Percentiles rank a stretch among this genome's conserved stretches.
These are phyloP conservation scores for Aspergillus mulundensis DNA, from an alignment of 495 filamentous ascomycete species.

Conservation along the genomic window DNA sequence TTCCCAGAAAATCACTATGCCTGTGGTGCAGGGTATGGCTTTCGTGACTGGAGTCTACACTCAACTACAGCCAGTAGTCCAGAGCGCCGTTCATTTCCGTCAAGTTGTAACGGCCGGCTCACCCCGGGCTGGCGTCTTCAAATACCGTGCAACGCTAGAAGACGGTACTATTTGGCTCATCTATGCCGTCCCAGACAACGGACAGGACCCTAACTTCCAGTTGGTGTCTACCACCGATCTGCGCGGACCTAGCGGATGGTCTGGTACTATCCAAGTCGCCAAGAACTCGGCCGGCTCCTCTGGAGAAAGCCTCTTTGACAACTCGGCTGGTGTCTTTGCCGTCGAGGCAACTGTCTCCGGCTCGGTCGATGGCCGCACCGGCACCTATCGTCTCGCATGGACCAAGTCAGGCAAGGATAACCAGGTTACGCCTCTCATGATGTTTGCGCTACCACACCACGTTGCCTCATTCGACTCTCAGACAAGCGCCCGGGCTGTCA, in stretches of 20 bases:
- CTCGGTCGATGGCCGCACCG: slow-evolving; percentile 50
- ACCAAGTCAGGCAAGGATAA: slow-evolving; percentile 57
- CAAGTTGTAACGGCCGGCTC: slow-evolving; percentile 56
- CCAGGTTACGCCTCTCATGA: slow-evolving; percentile 53
- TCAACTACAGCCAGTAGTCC: slow-evolving; percentile 62
- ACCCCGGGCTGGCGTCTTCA: slow-evolving; percentile 62
- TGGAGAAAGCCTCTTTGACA: slow-evolving; percentile 70
- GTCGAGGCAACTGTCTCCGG: slow-evolving; percentile 59
- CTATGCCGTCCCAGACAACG: slow-evolving; percentile 59
- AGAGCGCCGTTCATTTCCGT: slow-evolving; percentile 69
- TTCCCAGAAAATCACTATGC: slow-evolving; percentile 62
- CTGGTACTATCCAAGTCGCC: slow-evolving; percentile 75
- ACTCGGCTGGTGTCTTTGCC: slow-evolving; percentile 70
- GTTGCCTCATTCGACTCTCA: slow-evolving; percentile 61
- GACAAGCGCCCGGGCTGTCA: slow-evolving; percentile 53
- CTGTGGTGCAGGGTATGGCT: slow-evolving; percentile 85
- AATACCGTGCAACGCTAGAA: slow-evolving; percentile 68
- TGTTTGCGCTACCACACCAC: slow-evolving; percentile 92
- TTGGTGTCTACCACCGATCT: slow-evolving; percentile 45
- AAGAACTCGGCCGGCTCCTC: slow-evolving; percentile 60
- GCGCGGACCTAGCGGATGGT: slow-evolving; percentile 49
- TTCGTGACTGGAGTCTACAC: slow-evolving; percentile 80
- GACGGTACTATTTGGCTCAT: slow-evolving; percentile 76
- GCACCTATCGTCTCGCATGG: slow-evolving; percentile 71
- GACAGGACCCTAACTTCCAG: slow-evolving; percentile 44